Evolutionary conservation across 2,329 filamentous ascomycete species (phyloP).

Genomic region (Cryphonectria naterciae): DNA sequence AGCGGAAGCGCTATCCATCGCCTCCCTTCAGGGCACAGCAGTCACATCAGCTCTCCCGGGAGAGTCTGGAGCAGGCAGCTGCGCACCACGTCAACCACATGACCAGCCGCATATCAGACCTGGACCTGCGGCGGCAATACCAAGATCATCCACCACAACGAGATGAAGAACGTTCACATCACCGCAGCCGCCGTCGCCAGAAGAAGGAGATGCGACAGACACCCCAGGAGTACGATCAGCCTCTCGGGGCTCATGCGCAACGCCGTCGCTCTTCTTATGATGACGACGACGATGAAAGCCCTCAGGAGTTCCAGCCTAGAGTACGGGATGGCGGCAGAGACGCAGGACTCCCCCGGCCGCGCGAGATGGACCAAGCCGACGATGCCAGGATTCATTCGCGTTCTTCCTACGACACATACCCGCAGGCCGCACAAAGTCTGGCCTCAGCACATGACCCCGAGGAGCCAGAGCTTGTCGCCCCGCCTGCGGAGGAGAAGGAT

Average conservation of each 20-base stretch:
- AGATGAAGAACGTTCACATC: background rate
- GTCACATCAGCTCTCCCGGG: conserved; percentile 16
- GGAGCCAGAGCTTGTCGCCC: background rate
- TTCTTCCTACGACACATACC: background rate
- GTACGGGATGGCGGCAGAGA: too few species aligned
- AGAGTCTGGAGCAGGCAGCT: conserved; percentile 13
- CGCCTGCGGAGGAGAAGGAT: background rate
- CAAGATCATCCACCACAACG: background rate
- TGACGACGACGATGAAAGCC: background rate
- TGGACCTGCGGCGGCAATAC: background rate
- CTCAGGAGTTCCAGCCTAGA: background rate
- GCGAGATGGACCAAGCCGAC: background rate
- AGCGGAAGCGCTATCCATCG: background rate
- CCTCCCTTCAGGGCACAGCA: conserved; percentile 4
- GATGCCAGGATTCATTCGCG: background rate
- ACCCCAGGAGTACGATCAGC: too few species aligned
- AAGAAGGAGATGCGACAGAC: background rate
- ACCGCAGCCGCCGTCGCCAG: conserved; percentile 1
- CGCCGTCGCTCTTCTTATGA: conserved; percentile 1
- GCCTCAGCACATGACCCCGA: background rate
- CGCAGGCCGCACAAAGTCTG: background rate
- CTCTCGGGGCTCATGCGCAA: background rate
- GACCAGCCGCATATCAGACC: background rate
- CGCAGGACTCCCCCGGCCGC: too few species aligned
- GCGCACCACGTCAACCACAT: conserved; percentile 5